Evolutionary conservation across 2,329 filamentous ascomycete species (phyloP), one percentile per base, ranked within the genome.

Genomic region (Dactylonectria macrodidyma): DNA sequence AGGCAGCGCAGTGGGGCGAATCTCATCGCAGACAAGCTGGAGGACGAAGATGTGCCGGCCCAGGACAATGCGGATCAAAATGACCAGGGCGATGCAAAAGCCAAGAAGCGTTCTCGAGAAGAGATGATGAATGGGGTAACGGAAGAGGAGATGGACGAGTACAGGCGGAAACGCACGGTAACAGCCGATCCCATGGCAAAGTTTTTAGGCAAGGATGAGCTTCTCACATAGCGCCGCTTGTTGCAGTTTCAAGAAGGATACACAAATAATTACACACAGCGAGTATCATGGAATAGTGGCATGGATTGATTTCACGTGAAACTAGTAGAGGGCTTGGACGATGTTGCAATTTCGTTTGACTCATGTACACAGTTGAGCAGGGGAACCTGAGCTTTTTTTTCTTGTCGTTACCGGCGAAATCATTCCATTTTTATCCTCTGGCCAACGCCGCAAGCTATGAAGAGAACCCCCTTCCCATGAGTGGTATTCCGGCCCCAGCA

Each of bases 111-210:
- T 51, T 93, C 92, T 1, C 83, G 94, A 34, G 90, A 93, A 62
- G 93, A 97, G 78, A 91, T 97, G 87, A 90, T 92, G 75, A 89
- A 89, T 24, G 93, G 92, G 1, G 87, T 96, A 12, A 91, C 91
- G 0, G 94, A 97, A 77, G 93, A 92, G 63, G 94, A 97, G 72
- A 88, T 97, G 83, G 95, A 98, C 65, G 90, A 92, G 67, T 97
- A 97, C 79, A 89, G 94, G 74, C 88, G 90, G 73, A 95, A 94
- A 78, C 87, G 91, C 71, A 88, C 90, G 59, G 90, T 89, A 33
- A 90, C 91, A 1, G 89, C 94, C 70, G 95, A 97, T 82, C 95
- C 95, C 0, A 97, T 97, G 95, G 93, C 94, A 1, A 91, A 90
- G 6, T 89, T 94, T 73, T 80, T 97, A 52, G 93, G 92, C 26